Evolutionary conservation across 805 yeast species (phyloP).

Genomic region (Candida boleticola): DNA sequence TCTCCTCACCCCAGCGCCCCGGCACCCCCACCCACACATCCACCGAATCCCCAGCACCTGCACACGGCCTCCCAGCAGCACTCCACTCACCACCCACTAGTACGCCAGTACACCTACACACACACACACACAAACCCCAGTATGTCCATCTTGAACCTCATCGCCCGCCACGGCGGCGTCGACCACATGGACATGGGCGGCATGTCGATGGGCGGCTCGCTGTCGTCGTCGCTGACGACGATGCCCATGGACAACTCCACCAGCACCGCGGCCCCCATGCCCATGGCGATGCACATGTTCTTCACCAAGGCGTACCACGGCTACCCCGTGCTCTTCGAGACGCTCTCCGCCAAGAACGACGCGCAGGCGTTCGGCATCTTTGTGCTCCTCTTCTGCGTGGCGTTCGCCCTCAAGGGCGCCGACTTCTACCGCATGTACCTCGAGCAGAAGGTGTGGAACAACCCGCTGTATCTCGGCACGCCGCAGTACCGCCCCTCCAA

Average conservation of each 20-base stretch:
- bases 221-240: not conserved
- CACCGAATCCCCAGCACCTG: no score
- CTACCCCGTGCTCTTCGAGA: slow-evolving; percentile 64
- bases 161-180: no score
- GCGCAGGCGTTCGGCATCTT: slow-evolving; percentile 76
- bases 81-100: no score
- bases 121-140: no score
- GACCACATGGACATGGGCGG: not conserved
- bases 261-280: slow-evolving; percentile 9
- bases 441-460: slow-evolving; percentile 65
- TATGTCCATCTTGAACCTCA: no score
- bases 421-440: slow-evolving; percentile 60
- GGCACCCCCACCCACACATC: no score
- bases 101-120: no score
- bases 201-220: not conserved
- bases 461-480: slow-evolving; percentile 24
- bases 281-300: slow-evolving; percentile 55
- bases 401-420: slow-evolving; percentile 58
- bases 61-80: no score
- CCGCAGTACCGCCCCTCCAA: not conserved
- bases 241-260: slow-evolving; percentile 10
- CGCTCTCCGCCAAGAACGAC: slow-evolving; percentile 49
- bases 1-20: no score
- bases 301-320: slow-evolving; percentile 49
- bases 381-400: slow-evolving; percentile 54